Base-by-base conservation (phyloP, 202 grass and related monocot genomes). In the Dendrocalamus latiflorus region DNA sequence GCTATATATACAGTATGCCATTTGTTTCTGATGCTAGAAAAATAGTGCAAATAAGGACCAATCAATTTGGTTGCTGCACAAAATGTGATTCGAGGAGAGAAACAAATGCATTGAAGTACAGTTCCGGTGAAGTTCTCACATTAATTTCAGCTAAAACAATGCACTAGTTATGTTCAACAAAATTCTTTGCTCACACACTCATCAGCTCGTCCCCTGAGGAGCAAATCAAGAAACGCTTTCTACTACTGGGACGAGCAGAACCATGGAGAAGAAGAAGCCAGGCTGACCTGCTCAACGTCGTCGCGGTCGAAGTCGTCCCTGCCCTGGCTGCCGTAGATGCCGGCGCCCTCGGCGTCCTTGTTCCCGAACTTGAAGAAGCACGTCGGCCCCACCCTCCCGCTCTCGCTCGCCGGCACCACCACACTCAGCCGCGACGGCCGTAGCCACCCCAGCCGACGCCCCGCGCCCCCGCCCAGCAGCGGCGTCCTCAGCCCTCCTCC, bases 291-390 rank as follows among this genome's bases (percentile, higher is more conserved):
- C 86, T 95, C 95, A 16, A 98, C 95, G 88, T 95, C 95, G 84
- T 95, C 92, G 80, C 95, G 84, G 70, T 95, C 92, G 75, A 98
- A 98, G 90, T 98, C 90, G 70, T 93, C 92, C 81, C 95, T 77
- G 39, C 22, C 36, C 89, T 95, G 90, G 87, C 90, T 98, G 61
- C 92, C 92, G 25, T 98, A 93, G 78, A 95, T 91, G 58, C 95
- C 92, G 24, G 92, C 92, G 61, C 89, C 92, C 89, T 95, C 89
- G 6, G 90, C 74, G 65, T 93, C 90, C 70, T 90, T 83, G 82
- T 88, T 97, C n/a, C 92, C 92, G 59, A 97, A 94, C 83, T 48
- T 85, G 86, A 97, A 94, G 88, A 86, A 97, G 87, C 81, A 89
- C 53, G 89, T 94, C 25, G 89, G 50, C 5, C 94, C 58, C 64